Evolutionary conservation across 768 basidiomycete species (phyloP).

Genomic region (Cystobasidium tubakii): DNA sequence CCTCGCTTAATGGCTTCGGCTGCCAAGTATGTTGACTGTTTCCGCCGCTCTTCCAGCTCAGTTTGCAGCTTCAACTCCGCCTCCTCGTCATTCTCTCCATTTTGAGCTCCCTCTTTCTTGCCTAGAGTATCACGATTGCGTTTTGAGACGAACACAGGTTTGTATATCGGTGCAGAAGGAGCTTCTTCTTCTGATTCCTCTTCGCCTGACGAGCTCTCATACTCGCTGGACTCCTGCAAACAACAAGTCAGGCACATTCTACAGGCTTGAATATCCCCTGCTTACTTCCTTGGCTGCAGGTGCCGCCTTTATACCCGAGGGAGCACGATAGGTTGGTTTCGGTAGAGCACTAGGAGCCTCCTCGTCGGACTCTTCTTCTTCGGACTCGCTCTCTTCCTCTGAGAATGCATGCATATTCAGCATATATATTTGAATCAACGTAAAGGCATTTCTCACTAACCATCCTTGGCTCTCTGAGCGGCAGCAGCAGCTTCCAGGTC

Average conservation of each 20-base stretch:
- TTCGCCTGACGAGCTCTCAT: conserved; percentile 67
- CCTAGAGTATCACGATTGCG: conserved; percentile 56
- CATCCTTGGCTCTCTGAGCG: neutral
- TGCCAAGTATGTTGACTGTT: conserved; percentile 83
- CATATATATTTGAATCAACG: neutral
- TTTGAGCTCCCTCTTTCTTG: conserved; percentile 60
- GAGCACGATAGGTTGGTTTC: conserved; percentile 22
- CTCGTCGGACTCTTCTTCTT: conserved; percentile 26
- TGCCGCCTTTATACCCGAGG: neutral
- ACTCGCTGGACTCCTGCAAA: conserved; percentile 50
- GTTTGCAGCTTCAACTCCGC: conserved; percentile 62
- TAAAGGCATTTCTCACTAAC: neutral
- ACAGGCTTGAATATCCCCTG: neutral
- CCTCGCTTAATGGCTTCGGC: conserved; percentile 90
- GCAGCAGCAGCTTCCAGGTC: conserved; percentile 12
- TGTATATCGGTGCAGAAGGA: conserved; percentile 66
- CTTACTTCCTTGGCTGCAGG: conserved; percentile 7
- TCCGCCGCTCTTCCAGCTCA: conserved; percentile 73
- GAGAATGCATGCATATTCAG: neutral
- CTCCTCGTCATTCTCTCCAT: conserved; percentile 68
- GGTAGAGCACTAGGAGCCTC: neutral
- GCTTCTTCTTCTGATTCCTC: conserved; percentile 64
- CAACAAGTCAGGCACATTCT: conserved; percentile 47
- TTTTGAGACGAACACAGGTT: conserved; percentile 95
- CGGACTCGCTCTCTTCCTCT: conserved; percentile 25